Base-by-base conservation (phyloP, 1,139 yeast species). In the Protomyces inundatus region DNA sequence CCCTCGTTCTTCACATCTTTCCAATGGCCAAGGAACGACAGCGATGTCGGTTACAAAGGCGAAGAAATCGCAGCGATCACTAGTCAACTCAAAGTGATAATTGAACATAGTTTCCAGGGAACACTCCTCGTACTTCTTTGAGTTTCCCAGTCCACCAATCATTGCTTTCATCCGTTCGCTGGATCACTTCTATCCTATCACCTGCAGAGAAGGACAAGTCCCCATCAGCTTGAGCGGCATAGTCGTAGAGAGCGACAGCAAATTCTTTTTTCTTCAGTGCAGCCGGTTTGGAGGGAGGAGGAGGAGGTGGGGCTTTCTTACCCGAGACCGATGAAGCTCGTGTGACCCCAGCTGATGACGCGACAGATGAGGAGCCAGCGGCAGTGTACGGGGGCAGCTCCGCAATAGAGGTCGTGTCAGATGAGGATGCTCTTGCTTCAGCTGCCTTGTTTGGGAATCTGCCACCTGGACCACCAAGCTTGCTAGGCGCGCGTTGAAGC, bases 121-220 rank as follows among this genome's bases (percentile, higher is more conserved):
- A 93, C 6, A 86, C 88, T 64, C 98, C 98, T 64, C 86, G 85
- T 67, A 81, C 86, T 9, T 97, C 97, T 71, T 90, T 89, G 70
- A 83, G 79, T 64, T 81, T 79, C n/a, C 98, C 98, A 0, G 96
- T 89, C 98, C 98, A 93, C 98, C 98, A 93, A 3, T 96, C 71
- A 71, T 90, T 90, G 64, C 85, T 81, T 73, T 90, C 97, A 0
- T 84, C 81, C 1, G 96, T 87, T 71, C 88, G 85, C 73, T 90
- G 89, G 5, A 90, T 82, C 65, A 93, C 80, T 71, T 89, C 90
- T 70, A 93, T 90, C 45, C 84, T 82, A 6, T 93, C 89, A 30
- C 98, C 98, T 0, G 96, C 96, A 46, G 85, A 82, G 77, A 93
- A 88, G 16, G 87, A 77, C 72, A 93, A 81, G 73, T 93, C 98